These are phyloP conservation scores for Nannochloris sp. DNA, from an alignment of 139 green algal genomes.

Conservation along the genomic window DNA sequence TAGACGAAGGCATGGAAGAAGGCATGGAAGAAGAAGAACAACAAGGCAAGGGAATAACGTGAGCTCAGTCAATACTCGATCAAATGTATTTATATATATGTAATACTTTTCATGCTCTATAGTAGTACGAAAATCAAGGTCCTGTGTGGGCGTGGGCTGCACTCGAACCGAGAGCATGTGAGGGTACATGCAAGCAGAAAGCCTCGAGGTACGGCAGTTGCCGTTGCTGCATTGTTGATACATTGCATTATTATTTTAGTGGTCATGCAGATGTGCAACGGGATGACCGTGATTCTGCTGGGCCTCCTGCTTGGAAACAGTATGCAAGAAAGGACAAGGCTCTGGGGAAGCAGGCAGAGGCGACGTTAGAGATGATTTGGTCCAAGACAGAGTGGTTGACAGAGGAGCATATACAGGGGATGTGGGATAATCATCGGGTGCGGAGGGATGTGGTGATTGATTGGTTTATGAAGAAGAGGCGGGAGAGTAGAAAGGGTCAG, in stretches of 20 bases:
- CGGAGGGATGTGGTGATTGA: constrained; percentile 1
- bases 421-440: constrained; percentile 13
- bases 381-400: neutral
- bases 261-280: neutral
- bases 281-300: neutral
- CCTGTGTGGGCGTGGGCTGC: too few species aligned
- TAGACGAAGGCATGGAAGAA: too few species aligned
- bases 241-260: neutral
- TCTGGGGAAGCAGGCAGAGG: constrained; percentile 15
- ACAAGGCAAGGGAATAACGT: too few species aligned
- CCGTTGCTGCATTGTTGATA: too few species aligned
- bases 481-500: neutral
- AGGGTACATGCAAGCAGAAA: too few species aligned
- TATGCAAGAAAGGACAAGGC: constrained; percentile 6
- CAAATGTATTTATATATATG: too few species aligned
- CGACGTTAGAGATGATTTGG: constrained; percentile 12
- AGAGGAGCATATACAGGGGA: constrained; percentile 4
- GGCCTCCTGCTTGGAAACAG: constrained; percentile 9
- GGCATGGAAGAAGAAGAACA: too few species aligned
- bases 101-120: too few species aligned
- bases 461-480: constrained; percentile 10
- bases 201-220: too few species aligned
- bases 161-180: too few species aligned
- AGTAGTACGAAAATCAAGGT: too few species aligned
- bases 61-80: too few species aligned